These are phyloP conservation scores for Xylogone sp. DNA, from an alignment of 2,329 filamentous ascomycete species.

Conservation along the genomic window DNA sequence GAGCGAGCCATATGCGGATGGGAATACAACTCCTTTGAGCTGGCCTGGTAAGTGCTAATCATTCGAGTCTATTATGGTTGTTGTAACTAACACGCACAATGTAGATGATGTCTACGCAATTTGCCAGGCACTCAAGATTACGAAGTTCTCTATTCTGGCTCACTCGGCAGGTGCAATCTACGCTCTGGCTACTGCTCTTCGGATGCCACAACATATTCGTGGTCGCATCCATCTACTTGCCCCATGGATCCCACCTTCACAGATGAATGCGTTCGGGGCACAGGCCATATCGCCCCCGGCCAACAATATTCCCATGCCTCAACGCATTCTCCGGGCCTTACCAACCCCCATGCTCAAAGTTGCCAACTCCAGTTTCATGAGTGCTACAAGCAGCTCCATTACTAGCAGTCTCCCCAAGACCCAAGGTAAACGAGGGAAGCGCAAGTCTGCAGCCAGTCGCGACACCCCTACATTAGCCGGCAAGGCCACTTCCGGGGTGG, in stretches of 20 bases:
- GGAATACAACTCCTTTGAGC: constrained; percentile 78
- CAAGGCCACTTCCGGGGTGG: constrained; percentile 29
- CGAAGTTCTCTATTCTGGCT: constrained; percentile 91
- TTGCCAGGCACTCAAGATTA: constrained; percentile 86
- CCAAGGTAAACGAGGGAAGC: constrained; percentile 51
- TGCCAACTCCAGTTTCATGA: constrained; percentile 94
- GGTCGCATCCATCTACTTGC: constrained; percentile 92
- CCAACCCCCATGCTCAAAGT: constrained; percentile 90
- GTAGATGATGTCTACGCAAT: constrained; percentile 84
- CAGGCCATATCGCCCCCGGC: constrained; percentile 72
- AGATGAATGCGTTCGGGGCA: constrained; percentile 75
- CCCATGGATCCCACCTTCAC: constrained; percentile 95
- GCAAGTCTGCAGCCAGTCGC: constrained; percentile 47
- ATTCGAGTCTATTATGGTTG: constrained; percentile 15
- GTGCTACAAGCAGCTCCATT: constrained; percentile 81
- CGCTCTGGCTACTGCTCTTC: constrained; percentile 86
- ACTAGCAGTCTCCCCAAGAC: constrained; percentile 72
- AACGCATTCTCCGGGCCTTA: constrained; percentile 83
- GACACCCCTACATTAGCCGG: constrained; percentile 29
- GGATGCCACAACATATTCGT: constrained; percentile 93
- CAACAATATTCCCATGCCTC: constrained; percentile 84
- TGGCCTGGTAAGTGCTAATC: constrained; percentile 73
- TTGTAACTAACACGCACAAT: no score
- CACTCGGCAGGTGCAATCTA: constrained; percentile 99
- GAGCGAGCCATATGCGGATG: constrained; percentile 80